These are phyloP conservation scores for Didymella pomorum DNA, from an alignment of 2,329 filamentous ascomycete species.

Conservation along the genomic window DNA sequence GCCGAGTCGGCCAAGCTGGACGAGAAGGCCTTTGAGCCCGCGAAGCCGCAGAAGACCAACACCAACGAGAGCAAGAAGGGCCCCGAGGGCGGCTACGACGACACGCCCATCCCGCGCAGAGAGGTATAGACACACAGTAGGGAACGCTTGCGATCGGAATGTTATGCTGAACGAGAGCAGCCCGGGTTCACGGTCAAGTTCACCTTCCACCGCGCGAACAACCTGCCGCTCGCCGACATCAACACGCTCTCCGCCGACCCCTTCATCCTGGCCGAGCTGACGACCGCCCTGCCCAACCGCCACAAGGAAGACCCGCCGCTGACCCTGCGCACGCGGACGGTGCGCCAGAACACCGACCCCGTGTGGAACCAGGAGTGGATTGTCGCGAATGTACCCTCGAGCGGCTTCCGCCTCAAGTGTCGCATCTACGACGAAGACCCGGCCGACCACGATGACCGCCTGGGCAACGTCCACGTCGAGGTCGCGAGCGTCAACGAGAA, in stretches of 20 bases:
- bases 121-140: slow-evolving; percentile 7
- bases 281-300: slow-evolving; percentile 71
- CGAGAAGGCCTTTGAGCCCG: slow-evolving; percentile 9
- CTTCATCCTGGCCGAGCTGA: slow-evolving; percentile 79
- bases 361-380: slow-evolving; percentile 87
- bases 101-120: slow-evolving; percentile 73
- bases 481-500: slow-evolving; percentile 66
- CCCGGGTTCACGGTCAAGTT: slow-evolving; percentile 86
- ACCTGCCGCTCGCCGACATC: slow-evolving; percentile 84
- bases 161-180: slow-evolving; percentile 56
- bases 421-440: slow-evolving; percentile 90
- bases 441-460: slow-evolving; percentile 82
- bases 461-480: slow-evolving; percentile 83
- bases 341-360: slow-evolving; percentile 75
- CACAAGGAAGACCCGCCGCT: slow-evolving; percentile 88
- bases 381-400: slow-evolving; percentile 82
- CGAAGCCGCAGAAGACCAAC: slow-evolving; percentile 38
- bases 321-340: slow-evolving; percentile 76
- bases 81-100: slow-evolving; percentile 81
- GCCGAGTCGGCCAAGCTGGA: slow-evolving; percentile 22
- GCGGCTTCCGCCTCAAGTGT: slow-evolving; percentile 84
- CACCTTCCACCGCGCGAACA: slow-evolving; percentile 80
- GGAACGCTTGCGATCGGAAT: too few relatives aligned
- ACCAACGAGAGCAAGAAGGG: slow-evolving; percentile 45
- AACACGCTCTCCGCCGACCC: slow-evolving; percentile 82